Evolutionary conservation across 768 basidiomycete species (phyloP).

Genomic region (Tephrocybe sp.): DNA sequence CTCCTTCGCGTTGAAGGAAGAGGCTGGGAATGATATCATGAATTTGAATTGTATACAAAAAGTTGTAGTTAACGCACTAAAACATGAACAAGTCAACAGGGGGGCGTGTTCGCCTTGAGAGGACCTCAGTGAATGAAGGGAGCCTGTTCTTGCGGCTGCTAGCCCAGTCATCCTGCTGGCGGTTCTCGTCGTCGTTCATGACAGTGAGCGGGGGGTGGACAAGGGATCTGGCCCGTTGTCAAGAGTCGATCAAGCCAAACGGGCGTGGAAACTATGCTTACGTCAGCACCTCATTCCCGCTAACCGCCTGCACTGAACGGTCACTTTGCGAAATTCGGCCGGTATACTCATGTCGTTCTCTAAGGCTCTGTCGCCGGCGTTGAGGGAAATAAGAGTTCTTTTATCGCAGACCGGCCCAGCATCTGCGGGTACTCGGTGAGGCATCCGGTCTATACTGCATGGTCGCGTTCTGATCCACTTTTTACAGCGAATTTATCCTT

Average conservation of each 20-base stretch:
- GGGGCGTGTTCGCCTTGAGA: constrained; percentile 86
- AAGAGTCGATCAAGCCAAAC: constrained; percentile 22
- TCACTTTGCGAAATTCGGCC: constrained; percentile 10
- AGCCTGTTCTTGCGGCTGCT: constrained; percentile 71
- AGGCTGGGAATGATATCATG: constrained; percentile 49
- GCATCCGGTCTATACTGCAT: constrained; percentile 4
- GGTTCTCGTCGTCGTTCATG: constrained; percentile 61
- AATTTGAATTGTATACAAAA: constrained; percentile 1
- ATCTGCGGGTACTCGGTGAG: constrained; percentile 79
- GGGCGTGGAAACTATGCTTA: constrained; percentile 29
- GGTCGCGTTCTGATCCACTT: constrained; percentile 7
- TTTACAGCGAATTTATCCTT: constrained; percentile 71
- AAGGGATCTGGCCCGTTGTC: constrained; percentile 27
- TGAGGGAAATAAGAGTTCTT: constrained; percentile 79
- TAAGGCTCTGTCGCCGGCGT: constrained; percentile 72
- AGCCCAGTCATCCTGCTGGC: constrained; percentile 73
- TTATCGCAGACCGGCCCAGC: constrained; percentile 76
- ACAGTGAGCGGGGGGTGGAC: constrained; percentile 15
- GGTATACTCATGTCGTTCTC: constrained; percentile 57
- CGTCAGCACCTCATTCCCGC: constrained; percentile 26
- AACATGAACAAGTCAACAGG: constrained; percentile 99
- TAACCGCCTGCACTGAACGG: constrained; percentile 6
- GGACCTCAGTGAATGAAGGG: constrained; percentile 88
- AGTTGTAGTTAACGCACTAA: constrained; percentile 66
- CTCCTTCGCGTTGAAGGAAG: constrained; percentile 93